Conservation (phyloP, 805 yeast species). For the Lachancea dasiensis region DNA sequence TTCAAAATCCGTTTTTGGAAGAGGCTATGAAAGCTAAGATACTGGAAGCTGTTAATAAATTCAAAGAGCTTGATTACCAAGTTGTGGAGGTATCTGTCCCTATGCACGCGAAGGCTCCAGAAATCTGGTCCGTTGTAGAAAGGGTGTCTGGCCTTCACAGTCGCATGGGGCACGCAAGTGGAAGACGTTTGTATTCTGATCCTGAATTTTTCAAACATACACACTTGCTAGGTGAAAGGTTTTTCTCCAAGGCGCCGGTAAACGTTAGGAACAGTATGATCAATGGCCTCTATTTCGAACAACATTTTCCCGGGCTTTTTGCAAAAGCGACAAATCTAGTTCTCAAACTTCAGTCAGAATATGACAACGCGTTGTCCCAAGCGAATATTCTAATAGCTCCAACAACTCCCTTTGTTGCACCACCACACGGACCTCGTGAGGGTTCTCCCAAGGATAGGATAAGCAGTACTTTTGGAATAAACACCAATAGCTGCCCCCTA, state of each 20-base stretch:
- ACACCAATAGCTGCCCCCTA: not conserved
- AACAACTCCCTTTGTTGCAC: not conserved
- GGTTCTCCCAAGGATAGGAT: not conserved
- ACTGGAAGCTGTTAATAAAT: conserved; percentile 28
- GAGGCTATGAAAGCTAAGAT: not conserved
- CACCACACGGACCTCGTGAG: not conserved
- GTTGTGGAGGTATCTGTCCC: conserved; percentile 35
- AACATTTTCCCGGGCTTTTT: conserved; percentile 30
- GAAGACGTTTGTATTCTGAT: conserved; percentile 13
- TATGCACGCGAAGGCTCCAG: conserved; percentile 34
- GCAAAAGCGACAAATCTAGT: not conserved
- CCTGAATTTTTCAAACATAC: conserved; percentile 18
- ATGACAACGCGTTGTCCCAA: not conserved
- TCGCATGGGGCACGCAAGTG: conserved; percentile 11
- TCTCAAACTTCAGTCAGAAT: not conserved
- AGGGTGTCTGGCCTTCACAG: conserved; percentile 21
- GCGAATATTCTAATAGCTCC: not conserved
- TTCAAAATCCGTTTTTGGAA: not conserved
- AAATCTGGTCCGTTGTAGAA: conserved; percentile 34
- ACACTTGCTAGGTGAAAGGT: conserved; percentile 16
- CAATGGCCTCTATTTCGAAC: conserved; percentile 31
- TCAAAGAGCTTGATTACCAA: conserved; percentile 31
- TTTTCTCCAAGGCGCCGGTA: conserved; percentile 13
- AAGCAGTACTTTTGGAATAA: not conserved
- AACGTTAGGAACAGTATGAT: conserved; percentile 20